Conservation (phyloP, 495 filamentous ascomycete genomes). For the Chaetomidium leptoderma region DNA sequence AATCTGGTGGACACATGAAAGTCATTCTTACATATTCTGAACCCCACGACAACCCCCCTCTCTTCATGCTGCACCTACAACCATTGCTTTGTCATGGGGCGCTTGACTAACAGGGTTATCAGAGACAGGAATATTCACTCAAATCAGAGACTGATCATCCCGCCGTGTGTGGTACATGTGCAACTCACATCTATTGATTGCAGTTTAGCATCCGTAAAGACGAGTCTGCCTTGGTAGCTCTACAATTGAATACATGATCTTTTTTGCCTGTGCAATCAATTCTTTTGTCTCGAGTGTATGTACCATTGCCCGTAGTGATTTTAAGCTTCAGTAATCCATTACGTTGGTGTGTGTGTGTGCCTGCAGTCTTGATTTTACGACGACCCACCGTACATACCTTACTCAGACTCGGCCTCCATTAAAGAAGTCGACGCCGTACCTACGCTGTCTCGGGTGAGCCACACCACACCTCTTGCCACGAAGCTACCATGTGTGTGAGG, state of each 20-base stretch:
- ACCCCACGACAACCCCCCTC: slow-evolving; percentile 8
- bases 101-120: slow-evolving; percentile 5
- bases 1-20: slow-evolving; percentile 30
- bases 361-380: too few relatives aligned
- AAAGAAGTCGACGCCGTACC: too few relatives aligned
- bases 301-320: too few relatives aligned
- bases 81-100: background rate
- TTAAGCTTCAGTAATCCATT: too few relatives aligned
- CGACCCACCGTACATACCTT: too few relatives aligned
- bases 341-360: too few relatives aligned
- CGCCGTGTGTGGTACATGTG: slow-evolving; percentile 17
- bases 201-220: background rate
- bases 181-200: too few relatives aligned
- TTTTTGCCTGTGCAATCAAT: background rate
- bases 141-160: background rate
- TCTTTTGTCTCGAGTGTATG: too few relatives aligned
- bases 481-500: too few relatives aligned
- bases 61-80: background rate
- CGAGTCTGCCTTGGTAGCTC: slow-evolving; percentile 8
- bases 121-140: background rate
- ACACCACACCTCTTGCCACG: too few relatives aligned
- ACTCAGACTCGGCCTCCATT: too few relatives aligned
- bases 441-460: too few relatives aligned
- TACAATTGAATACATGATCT: slow-evolving; percentile 3
- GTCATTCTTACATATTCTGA: slow-evolving; percentile 38